Conservation (phyloP, 2,329 filamentous ascomycete genomes). For the Balansia obtecta region DNA sequence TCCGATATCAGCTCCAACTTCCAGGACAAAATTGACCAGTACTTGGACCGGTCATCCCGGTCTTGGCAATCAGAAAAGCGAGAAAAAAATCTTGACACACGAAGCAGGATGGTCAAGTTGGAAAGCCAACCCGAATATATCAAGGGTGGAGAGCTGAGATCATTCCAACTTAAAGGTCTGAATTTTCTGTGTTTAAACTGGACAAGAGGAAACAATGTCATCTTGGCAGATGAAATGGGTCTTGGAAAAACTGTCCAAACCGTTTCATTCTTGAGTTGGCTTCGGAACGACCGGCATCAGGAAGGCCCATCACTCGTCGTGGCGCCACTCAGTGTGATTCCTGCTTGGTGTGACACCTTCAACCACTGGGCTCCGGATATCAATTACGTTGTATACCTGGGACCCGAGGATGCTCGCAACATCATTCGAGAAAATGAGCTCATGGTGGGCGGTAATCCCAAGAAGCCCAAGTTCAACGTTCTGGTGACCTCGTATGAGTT, state of each 20-base stretch:
- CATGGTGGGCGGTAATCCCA: slow-evolving; percentile 71
- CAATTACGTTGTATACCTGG: slow-evolving; percentile 95
- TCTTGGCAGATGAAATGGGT: slow-evolving; percentile 97
- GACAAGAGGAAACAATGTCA: slow-evolving; percentile 88
- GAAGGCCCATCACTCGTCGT: slow-evolving; percentile 94
- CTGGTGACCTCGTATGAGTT: slow-evolving; percentile 96
- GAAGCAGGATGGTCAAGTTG: slow-evolving; percentile 60
- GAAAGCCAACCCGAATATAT: slow-evolving; percentile 79
- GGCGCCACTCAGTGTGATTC: slow-evolving; percentile 94
- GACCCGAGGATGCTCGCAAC: slow-evolving; percentile 71
- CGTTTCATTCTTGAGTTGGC: slow-evolving; percentile 92
- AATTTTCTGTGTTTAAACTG: slow-evolving; percentile 97
- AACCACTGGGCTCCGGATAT: slow-evolving; percentile 91
- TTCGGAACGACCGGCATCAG: slow-evolving; percentile 78
- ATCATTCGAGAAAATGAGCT: slow-evolving; percentile 88
- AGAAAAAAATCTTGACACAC: slow-evolving; percentile 64
- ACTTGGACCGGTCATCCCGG: slow-evolving; percentile 69
- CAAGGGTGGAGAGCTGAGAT: slow-evolving; percentile 69
- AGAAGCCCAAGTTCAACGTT: slow-evolving; percentile 93
- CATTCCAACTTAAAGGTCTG: slow-evolving; percentile 86
- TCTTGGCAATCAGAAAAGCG: slow-evolving; percentile 69
- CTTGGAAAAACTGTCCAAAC: slow-evolving; percentile 97
- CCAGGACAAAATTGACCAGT: slow-evolving; percentile 85
- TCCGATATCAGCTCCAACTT: slow-evolving; percentile 64
- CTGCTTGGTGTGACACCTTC: slow-evolving; percentile 96